phyloP scores from a whole-genome alignment of 176 grass and related monocot genomes.

The Bolboschoenus planiculmis region DNA sequence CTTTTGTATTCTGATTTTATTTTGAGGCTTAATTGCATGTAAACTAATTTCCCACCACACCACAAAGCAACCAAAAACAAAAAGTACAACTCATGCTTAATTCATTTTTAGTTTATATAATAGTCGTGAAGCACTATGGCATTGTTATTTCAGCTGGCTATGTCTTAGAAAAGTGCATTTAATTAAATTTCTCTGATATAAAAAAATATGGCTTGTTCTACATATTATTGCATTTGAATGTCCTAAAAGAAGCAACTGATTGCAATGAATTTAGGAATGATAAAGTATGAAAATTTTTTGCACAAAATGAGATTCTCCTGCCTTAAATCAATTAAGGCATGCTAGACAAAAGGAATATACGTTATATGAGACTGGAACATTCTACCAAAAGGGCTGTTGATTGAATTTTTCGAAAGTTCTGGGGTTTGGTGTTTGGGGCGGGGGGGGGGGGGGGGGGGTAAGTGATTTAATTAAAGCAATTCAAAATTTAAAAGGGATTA shows the following conservation, averaged over 20 bases:
- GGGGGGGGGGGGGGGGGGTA: neutral
- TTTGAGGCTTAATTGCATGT: neutral
- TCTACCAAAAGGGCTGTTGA: neutral
- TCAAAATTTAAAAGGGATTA: too few species aligned
- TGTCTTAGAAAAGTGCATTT: conserved; percentile 17
- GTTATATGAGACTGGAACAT: neutral
- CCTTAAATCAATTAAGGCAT: neutral
- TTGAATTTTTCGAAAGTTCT: neutral
- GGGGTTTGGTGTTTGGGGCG: neutral
- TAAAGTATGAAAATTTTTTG: neutral
- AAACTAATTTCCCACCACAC: neutral
- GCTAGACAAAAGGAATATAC: neutral
- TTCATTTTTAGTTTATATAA: neutral
- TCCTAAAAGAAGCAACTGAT: neutral
- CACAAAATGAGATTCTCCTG: neutral
- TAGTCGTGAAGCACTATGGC: neutral
- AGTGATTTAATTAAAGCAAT: too few species aligned
- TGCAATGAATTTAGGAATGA: neutral
- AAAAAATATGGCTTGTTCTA: neutral
- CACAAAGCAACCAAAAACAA: neutral
- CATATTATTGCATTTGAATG: neutral
- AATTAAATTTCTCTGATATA: neutral
- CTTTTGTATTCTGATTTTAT: conserved; percentile 6
- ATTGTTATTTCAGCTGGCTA: neutral
- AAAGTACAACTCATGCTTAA: neutral